A percentile compares a stretch with the other conserved stretches of the same genome.
These are phyloP conservation scores for Quercus tomentella DNA, from an alignment of 331 rosid species.

Conservation along the genomic window DNA sequence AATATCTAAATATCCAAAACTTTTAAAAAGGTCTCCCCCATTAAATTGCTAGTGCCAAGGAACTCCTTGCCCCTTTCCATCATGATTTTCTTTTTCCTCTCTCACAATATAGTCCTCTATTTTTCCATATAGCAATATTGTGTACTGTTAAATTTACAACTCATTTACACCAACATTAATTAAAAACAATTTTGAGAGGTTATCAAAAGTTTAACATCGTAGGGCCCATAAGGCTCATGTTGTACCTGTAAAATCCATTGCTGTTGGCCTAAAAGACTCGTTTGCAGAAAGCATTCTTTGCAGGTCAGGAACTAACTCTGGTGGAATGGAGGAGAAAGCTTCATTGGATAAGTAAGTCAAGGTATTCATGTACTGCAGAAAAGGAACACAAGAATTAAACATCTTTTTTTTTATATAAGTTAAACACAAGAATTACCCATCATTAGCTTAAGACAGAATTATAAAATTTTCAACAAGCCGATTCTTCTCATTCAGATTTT, in stretches of 20 bases:
- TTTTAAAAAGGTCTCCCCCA: not conserved
- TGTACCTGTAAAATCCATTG: constrained; percentile 89
- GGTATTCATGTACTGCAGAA: constrained; percentile 86
- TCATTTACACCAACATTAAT: not conserved
- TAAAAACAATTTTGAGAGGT: not conserved
- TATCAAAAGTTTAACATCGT: not conserved
- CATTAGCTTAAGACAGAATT: too few relatives aligned
- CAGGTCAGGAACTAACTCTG: constrained; percentile 85
- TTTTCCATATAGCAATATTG: not conserved
- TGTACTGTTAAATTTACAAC: not conserved
- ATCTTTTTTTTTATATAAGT: not conserved
- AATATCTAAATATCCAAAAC: not conserved
- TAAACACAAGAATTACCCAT: constrained; percentile 7
- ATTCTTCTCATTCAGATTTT: not conserved
- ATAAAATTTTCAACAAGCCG: not conserved
- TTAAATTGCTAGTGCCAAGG: not conserved
- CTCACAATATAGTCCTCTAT: not conserved
- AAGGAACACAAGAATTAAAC: constrained; percentile 24
- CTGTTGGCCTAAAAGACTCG: constrained; percentile 84
- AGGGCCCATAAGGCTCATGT: constrained; percentile 1
- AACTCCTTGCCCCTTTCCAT: not conserved
- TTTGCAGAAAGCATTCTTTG: constrained; percentile 92
- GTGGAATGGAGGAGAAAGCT: constrained; percentile 79
- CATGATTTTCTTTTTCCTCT: not conserved
- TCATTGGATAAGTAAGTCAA: constrained; percentile 89